Base-by-base conservation (phyloP, 129 eudicot species). In the Apium graveolens region DNA sequence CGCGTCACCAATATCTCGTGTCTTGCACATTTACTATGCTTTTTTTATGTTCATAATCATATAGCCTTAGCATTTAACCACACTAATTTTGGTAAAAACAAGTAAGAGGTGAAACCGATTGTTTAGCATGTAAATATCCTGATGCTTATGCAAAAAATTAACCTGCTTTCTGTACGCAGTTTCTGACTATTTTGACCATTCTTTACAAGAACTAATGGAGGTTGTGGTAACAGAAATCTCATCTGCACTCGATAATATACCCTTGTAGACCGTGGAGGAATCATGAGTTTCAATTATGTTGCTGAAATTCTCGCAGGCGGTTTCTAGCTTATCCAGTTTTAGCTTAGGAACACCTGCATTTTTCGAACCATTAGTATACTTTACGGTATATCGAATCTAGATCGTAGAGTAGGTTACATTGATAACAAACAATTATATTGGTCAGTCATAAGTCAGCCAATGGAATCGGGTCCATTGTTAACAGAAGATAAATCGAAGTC, bases 281-380 rank as follows among this genome's bases (percentile, higher is more conserved):
- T 95, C 96, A 48, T 62, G 76, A 21, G 88, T 81, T 66, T 74
- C 81, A 24, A 95, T 86, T 37, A 95, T 95, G 76, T 95, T 95
- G 90, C 97, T 91, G 76, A 95, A 95, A 80, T 95, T 97, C 87
- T 95, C 99, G 26, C 99, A 95, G 21, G 99, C 97, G 4, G 91
- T 86, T 89, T 95, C 99, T 48, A 95, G 93, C 88, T 95, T 97
- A 16, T 62, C 44, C 37, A 91, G 87, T 78, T 95, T 88, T 71
- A 95, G 86, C 90, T 92, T 92, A n/a, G 99, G 99, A 37, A 95
- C 97, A 55, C 97, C 99, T 90, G 85, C 76, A 78, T 14, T 77
- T 46, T 26, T 51, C 38, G 32, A 55, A 55, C 26, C 12, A 21
- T 1, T 55, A 24, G 7, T 21, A 24, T 0, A 8, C 66, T 2